Evolutionary conservation across 2,329 filamentous ascomycete species (phyloP), one percentile per base, ranked within the genome.

Genomic region (Hymenoscyphus fructigenus): DNA sequence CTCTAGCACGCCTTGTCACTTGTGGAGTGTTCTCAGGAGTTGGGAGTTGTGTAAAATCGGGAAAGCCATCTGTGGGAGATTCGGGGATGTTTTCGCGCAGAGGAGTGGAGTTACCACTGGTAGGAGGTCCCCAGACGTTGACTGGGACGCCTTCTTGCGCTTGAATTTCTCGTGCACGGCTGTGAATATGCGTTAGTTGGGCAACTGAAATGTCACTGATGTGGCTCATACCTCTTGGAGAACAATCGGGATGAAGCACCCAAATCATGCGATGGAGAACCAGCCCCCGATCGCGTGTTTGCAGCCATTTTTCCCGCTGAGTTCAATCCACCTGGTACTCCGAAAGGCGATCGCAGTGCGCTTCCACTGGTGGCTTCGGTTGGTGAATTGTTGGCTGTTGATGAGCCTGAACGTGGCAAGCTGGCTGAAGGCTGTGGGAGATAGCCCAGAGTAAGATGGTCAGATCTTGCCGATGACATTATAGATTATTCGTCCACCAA

Each of bases 81-180:
- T 99, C 95, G 69, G 94, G 93, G 67, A 99, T 98, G 70, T 94
- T 97, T 81, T 98, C 95, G 75, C 95, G 92, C 60, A 99, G 85
- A 71, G 95, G 95, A 53, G 94, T 97, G 23, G 94, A 97, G 78
- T 97, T 94, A 70, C 94, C 95, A 77, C 94, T 97, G 63, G 94
- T 97, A 59, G 95, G 94, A 70, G 95, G 94, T 12, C 95, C 93
- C 95, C 95, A 98, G 55, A 90, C 89, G 75, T 89, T 87, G 61
- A 89, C 79, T 76, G 82, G 81, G 59, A 97, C 84, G 60, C 93
- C 93, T 84, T 98, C 94, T 80, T 97, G 93, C 62, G 93, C 93
- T 81, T 98, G 94, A 68, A 98, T 97, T 79, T 99, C 95, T 77
- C 95, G 87, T 70, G 95, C 93, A 76, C 94, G 97, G 74, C 64